Base-by-base conservation (phyloP, 306 rosid species). In the Begonia loranthoides region DNA sequence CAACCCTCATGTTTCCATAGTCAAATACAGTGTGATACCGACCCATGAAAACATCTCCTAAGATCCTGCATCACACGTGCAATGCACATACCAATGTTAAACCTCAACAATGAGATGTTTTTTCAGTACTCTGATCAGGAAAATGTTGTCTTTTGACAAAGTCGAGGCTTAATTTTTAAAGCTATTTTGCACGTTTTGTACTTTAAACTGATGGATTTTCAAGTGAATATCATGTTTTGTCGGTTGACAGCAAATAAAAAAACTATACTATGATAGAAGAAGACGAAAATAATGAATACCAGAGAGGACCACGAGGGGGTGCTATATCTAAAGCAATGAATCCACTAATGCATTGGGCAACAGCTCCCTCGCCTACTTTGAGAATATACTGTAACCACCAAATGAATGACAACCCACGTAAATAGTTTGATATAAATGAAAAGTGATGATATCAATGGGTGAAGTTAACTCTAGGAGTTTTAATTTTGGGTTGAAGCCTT, bases 21-120 rank as follows among this genome's bases (percentile, higher is more conserved):
- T 80, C 88, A 41, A 80, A 80, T 44, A 80, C 84, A 0, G 88
- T 77, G 46, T 81, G 88, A 72, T 59, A 81, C n/a, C 36, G 68
- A 60, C 88, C 84, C 88, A 80, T 76, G 78, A 80, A 76, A 36
- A 80, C 83, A 59, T 80, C 88, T n/a, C 88, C 88, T 43, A 81
- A 64, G 66, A 77, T 81, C 88, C 88, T 81, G 77, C 17, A 36
- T 45, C 19, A 15, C 17, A 49, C 21, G 36, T 28, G 36, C 36
- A 28, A 28, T 28, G 3, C 36, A 28, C 5, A 7, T 28, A 28
- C 4, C 36, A 28, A 28, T 28, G 6, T 28, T 28, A 28, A 28
- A 28, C 36, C 36, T 28, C 36, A 28, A 28, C 36, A 28, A 28
- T 7, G 36, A 28, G 36, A 28, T 28, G 36, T 28, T 28, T 28